A percentile compares a stretch with the other conserved stretches of the same genome.
phyloP scores from a whole-genome alignment of 768 basidiomycete genomes.

The Mycena olivaceomarginata region DNA sequence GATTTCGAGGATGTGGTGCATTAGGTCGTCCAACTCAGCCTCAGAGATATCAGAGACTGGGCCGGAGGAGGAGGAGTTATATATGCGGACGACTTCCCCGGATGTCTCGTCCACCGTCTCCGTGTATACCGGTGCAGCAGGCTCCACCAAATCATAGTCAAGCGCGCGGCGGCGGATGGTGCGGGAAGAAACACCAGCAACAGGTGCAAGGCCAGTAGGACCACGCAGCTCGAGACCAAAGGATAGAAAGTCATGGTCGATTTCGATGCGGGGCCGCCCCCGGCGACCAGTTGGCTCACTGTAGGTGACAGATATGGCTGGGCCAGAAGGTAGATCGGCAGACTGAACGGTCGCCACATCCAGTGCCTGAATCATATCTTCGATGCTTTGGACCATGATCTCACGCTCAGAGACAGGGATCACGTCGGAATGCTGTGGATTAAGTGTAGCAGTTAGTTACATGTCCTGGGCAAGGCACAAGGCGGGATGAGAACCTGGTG shows the following conservation, averaged over 20 bases:
- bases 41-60: constrained; percentile 48
- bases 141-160: constrained; percentile 48
- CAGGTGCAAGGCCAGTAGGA: constrained; percentile 42
- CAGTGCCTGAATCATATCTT: no score
- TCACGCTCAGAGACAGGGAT: no score
- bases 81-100: constrained; percentile 21
- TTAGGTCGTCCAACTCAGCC: constrained; percentile 50
- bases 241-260: constrained; percentile 47
- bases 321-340: no score
- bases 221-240: constrained; percentile 47
- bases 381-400: no score
- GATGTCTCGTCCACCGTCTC: constrained; percentile 31
- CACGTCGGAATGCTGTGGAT: no score
- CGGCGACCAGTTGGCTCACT: no score
- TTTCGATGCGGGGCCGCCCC: constrained; percentile 30
- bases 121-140: constrained; percentile 46
- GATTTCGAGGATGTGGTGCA: constrained; percentile 58
- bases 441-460: no score
- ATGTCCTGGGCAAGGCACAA: no score
- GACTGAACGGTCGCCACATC: no score
- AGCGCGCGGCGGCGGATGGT: constrained; percentile 51
- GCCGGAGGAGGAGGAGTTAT: constrained; percentile 35
- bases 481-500: no score
- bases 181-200: constrained; percentile 44
- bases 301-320: no score